Percentiles rank a stretch among this genome's conserved stretches.
These are phyloP conservation scores for Hypoxylon sp. DNA, from an alignment of 2,329 filamentous ascomycete genomes.

Conservation along the genomic window DNA sequence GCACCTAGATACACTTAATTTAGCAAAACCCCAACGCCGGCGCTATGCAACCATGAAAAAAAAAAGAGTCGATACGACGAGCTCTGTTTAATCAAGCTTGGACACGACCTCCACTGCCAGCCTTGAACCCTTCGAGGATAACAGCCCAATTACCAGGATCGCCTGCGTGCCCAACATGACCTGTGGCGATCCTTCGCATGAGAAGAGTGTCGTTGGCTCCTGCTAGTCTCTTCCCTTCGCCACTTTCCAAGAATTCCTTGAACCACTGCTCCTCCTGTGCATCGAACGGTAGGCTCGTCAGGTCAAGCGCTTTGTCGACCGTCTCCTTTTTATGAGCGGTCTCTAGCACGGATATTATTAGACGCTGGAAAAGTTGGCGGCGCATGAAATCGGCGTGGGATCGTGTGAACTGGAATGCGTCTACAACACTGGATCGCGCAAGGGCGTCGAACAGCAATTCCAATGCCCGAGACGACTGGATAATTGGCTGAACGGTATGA, in stretches of 20 bases:
- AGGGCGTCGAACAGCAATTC: constrained; percentile 79
- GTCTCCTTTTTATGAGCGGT: constrained; percentile 56
- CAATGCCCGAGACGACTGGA: constrained; percentile 74
- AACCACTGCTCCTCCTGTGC: constrained; percentile 81
- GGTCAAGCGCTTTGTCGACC: constrained; percentile 74
- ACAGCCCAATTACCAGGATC: constrained; percentile 66
- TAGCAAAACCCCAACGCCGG: constrained; percentile 48
- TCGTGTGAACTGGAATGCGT: constrained; percentile 81
- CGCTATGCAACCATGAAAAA: constrained; percentile 51
- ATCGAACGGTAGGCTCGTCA: constrained; percentile 81
- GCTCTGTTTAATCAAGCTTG: constrained; percentile 25
- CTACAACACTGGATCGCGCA: constrained; percentile 75
- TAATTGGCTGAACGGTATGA: constrained; percentile 78
- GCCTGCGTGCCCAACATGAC: constrained; percentile 65
- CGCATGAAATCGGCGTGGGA: constrained; percentile 73
- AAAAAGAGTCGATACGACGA: constrained; percentile 9
- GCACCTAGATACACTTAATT: constrained; percentile 5
- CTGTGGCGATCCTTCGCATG: constrained; percentile 79
- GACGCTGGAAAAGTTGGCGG: constrained; percentile 74
- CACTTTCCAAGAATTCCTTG: constrained; percentile 74
- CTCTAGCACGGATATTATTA: constrained; percentile 72
- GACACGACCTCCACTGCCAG: constrained; percentile 57
- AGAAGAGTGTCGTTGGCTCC: constrained; percentile 80
- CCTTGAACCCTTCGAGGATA: constrained; percentile 67
- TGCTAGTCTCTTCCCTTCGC: constrained; percentile 74